Percentiles rank a stretch among this genome's conserved stretches.
Conservation (phyloP, 1,139 yeast species). For the Candida pseudocylindracea region DNA sequence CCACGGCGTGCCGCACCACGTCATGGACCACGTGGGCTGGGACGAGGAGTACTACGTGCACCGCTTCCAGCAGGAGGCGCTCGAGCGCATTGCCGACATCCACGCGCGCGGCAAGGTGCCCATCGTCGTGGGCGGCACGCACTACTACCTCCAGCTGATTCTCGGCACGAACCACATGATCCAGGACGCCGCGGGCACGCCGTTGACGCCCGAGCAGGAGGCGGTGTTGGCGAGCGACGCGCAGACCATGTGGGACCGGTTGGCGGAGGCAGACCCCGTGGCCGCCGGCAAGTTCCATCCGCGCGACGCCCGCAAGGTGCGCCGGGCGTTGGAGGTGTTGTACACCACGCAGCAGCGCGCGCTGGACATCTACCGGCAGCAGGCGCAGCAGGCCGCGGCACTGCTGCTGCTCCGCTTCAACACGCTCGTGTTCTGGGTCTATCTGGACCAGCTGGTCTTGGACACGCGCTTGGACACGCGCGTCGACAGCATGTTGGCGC, state of each 20-base stretch:
- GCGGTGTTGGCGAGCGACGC: conserved; percentile 11
- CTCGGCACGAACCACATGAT: conserved; percentile 49
- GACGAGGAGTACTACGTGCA: conserved; percentile 68
- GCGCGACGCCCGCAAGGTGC: conserved; percentile 57
- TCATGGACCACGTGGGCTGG: conserved; percentile 73
- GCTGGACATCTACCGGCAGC: conserved; percentile 47
- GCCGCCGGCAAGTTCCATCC: conserved; percentile 80
- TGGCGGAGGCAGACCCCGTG: conserved; percentile 39
- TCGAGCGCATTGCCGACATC: conserved; percentile 32
- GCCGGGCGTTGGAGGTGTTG: conserved; percentile 64
- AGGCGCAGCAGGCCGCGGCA: conserved; percentile 19
- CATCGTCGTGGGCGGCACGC: conserved; percentile 89
- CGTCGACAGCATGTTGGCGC: conserved; percentile 61
- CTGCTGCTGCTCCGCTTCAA: conserved; percentile 34
- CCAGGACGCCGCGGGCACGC: conserved; percentile 7
- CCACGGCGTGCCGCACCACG: conserved; percentile 57
- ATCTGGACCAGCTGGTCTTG: conserved; percentile 38
- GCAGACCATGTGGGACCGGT: conserved; percentile 9
- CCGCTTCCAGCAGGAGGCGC: conserved; percentile 56
- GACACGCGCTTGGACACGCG: conserved; percentile 47
- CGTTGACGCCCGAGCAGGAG: conserved; percentile 16
- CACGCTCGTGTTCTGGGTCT: conserved; percentile 69
- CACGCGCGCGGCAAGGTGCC: conserved; percentile 55
- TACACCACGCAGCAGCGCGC: conserved; percentile 46
- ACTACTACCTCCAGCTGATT: conserved; percentile 66